Base-by-base conservation (phyloP, 2,329 filamentous ascomycete species). In the Aspergillus transmontanensis region DNA sequence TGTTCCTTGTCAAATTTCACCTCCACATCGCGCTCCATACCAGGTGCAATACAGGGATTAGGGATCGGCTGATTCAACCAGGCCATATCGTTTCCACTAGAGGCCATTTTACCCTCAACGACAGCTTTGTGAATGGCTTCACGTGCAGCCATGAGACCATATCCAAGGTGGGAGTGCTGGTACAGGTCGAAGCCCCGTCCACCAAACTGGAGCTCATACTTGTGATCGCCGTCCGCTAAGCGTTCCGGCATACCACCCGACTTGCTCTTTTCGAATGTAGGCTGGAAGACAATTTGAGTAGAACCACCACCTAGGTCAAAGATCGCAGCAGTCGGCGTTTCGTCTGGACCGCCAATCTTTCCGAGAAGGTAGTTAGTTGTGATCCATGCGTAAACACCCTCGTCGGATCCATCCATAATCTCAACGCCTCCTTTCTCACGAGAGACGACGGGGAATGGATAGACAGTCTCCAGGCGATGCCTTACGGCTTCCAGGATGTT, bases 331-430 rank as follows among this genome's bases (percentile, higher is more conserved):
- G 95, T 98, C 57, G 93, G 91, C 66, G 87, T 93, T 77, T 94
- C 88, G 76, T 97, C 94, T 2, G 93, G 92, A 12, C 92, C 91
- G 64, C 95, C 95, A 78, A 99, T 98, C 83, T 98, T 98, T 73
- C 94, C 94, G 28, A 99, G 88, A 46, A 99, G 90, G 80, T 99
- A 99, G 85, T 99, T 99, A 69, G 93, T 95, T 7, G 95, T 99
- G 78, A 99, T 96, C 95, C 95, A 99, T 59, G 95, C 96, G 76
- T 96, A 99, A 34, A 99, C 94, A 76, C 95, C 95, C 82, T 99
- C 95, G 74, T 97, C 92, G 57, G 92, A 93, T 66, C 95, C 95
- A 72, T 97, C 94, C 95, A 99, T 99, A 78, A 99, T 96, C 66
- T 93, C 88, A 32, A 99, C 93, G 61, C 96, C 95, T 60, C 91